Evolutionary conservation across 768 basidiomycete genomes (phyloP).

Genomic region (Termitomyces sp.): DNA sequence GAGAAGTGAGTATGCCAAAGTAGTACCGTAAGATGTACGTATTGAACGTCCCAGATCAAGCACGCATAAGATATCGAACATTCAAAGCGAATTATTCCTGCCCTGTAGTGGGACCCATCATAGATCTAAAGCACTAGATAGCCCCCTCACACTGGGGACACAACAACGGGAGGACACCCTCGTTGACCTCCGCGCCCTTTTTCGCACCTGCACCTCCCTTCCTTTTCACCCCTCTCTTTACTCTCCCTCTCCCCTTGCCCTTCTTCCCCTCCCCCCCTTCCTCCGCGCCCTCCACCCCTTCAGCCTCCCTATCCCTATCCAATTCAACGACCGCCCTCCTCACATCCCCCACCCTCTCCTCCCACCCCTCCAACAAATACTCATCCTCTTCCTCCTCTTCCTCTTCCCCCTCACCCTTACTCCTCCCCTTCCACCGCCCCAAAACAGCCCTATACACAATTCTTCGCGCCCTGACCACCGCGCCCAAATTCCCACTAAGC

Average conservation of each 20-base stretch:
- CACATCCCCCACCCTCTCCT: conserved; percentile 16
- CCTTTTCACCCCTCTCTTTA: background rate
- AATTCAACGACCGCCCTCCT: conserved; percentile 19
- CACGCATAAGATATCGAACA: too few species aligned
- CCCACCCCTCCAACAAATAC: conserved; percentile 39
- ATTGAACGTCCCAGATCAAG: too few species aligned
- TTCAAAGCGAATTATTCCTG: too few species aligned
- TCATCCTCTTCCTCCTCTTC: background rate
- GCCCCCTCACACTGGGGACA: conserved; percentile 13
- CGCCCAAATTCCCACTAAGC: conserved; percentile 45
- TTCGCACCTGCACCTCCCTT: background rate
- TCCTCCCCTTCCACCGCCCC: background rate
- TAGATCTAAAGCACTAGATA: conserved; percentile 1
- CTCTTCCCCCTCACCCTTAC: background rate
- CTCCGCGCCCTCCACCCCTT: background rate
- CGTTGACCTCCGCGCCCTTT: background rate
- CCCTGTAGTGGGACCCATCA: too few species aligned
- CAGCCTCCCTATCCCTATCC: too few species aligned
- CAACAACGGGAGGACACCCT: conserved; percentile 1
- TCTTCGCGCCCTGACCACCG: conserved; percentile 43
- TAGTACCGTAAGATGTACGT: too few species aligned
- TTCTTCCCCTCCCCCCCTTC: background rate
- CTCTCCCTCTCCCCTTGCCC: background rate
- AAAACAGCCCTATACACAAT: conserved; percentile 33
- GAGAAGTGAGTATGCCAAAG: too few species aligned